A percentile compares a stretch with the other conserved stretches of the same genome.
These are phyloP conservation scores for Pythium periplocum DNA, from an alignment of 352 stramenopile genomes.

Conservation along the genomic window DNA sequence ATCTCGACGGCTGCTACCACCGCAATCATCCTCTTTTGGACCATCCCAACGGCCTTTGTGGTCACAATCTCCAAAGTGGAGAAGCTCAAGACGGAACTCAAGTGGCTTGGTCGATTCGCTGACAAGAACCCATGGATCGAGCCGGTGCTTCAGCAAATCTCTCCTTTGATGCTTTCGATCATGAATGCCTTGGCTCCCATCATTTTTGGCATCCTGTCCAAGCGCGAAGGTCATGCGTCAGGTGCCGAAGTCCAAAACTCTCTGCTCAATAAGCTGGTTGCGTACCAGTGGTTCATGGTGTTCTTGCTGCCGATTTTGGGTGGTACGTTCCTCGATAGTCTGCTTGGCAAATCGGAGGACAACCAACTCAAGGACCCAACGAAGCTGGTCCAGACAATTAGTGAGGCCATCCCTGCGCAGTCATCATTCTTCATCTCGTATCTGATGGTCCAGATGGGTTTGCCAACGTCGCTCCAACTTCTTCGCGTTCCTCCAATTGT, in stretches of 20 bases:
- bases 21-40: slow-evolving; percentile 82
- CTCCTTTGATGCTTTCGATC: slow-evolving; percentile 69
- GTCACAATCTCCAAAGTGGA: slow-evolving; percentile 72
- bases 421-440: slow-evolving; percentile 82
- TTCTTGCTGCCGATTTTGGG: slow-evolving; percentile 82
- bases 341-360: slow-evolving; percentile 45
- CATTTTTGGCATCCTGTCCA: slow-evolving; percentile 78
- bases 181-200: slow-evolving; percentile 79
- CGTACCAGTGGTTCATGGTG: slow-evolving; percentile 80
- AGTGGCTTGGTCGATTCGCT: slow-evolving; percentile 36
- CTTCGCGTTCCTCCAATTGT: slow-evolving; percentile 68
- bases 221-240: slow-evolving; percentile 72
- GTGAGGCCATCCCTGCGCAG: slow-evolving; percentile 58
- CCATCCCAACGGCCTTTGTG: slow-evolving; percentile 69
- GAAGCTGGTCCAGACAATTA: slow-evolving; percentile 44
- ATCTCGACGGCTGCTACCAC: slow-evolving; percentile 54
- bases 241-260: slow-evolving; percentile 57
- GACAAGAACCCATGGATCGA: slow-evolving; percentile 60
- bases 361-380: slow-evolving; percentile 13
- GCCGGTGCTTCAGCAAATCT: slow-evolving; percentile 70
- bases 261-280: slow-evolving; percentile 76
- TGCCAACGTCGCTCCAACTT: slow-evolving; percentile 57
- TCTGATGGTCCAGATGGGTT: slow-evolving; percentile 66
- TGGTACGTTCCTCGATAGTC: slow-evolving; percentile 66
- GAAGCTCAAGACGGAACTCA: slow-evolving; percentile 41